Evolutionary conservation across 495 filamentous ascomycete species (phyloP).

Genomic region (Aspergillus sparsus): DNA sequence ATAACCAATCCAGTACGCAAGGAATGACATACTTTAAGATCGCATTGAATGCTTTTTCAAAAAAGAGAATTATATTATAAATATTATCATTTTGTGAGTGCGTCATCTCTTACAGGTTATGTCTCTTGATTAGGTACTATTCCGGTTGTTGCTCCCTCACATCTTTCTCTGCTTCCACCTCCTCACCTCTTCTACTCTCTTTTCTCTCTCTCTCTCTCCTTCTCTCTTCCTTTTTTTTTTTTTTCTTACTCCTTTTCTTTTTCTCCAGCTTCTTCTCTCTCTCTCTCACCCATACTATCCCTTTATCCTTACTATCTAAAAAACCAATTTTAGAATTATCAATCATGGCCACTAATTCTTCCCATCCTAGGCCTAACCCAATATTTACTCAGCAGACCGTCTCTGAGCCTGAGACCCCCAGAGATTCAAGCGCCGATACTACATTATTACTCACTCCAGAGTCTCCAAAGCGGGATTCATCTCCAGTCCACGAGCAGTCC

Average conservation of each 20-base stretch:
- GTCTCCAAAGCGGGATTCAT: constrained; percentile 27
- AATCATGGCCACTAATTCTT: constrained; percentile 14
- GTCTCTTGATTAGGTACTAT: neutral
- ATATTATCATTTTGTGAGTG: neutral
- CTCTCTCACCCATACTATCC: neutral
- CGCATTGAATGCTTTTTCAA: neutral
- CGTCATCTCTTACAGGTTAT: constrained; percentile 3
- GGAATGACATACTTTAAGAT: neutral
- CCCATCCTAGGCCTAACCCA: constrained; percentile 1
- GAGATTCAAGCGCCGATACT: constrained; percentile 21
- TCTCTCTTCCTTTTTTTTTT: constrained; percentile 1
- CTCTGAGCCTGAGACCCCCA: constrained; percentile 11
- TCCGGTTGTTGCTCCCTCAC: neutral
- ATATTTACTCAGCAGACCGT: constrained; percentile 11
- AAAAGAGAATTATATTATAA: too few species aligned
- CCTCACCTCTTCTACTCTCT: constrained; percentile 7
- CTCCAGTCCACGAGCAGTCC: constrained; percentile 14
- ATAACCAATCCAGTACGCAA: constrained; percentile 3
- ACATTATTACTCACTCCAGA: constrained; percentile 9
- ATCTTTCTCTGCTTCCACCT: neutral
- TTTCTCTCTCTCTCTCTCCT: neutral
- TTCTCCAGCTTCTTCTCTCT: neutral
- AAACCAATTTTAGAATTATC: neutral
- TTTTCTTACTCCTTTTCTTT: constrained; percentile 1
- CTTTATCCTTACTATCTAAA: too few species aligned